These are phyloP conservation scores for Pyracantha coccinea DNA, from an alignment of 331 rosid species.

Conservation along the genomic window DNA sequence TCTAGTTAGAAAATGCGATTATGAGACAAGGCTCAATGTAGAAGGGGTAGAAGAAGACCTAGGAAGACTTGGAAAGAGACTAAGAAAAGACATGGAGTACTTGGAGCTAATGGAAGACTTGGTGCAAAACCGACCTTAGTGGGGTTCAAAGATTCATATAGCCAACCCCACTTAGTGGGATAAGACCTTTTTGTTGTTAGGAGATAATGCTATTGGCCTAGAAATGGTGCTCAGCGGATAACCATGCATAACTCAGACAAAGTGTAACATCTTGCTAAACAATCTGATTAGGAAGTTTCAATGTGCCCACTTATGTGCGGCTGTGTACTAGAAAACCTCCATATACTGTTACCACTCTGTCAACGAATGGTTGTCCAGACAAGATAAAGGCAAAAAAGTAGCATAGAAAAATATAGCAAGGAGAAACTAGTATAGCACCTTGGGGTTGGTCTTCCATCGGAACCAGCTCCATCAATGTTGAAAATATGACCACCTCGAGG, in stretches of 20 bases:
- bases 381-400: slow-evolving; percentile 2
- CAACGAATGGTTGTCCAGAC: not conserved
- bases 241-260: not conserved
- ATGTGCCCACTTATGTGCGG: not conserved
- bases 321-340: not conserved
- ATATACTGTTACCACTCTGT: not conserved
- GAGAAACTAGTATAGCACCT: slow-evolving; percentile 34
- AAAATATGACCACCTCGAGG: slow-evolving; percentile 92
- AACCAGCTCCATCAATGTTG: slow-evolving; percentile 98
- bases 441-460: slow-evolving; percentile 98
- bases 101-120: too few relatives aligned
- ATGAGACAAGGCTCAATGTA: too few relatives aligned
- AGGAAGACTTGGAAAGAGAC: too few relatives aligned
- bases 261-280: not conserved
- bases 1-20: too few relatives aligned
- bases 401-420: not conserved
- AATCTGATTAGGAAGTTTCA: not conserved
- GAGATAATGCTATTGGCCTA: too few relatives aligned
- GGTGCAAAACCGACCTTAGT: too few relatives aligned
- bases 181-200: too few relatives aligned
- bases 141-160: too few relatives aligned
- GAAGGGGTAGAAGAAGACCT: too few relatives aligned
- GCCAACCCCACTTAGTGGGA: too few relatives aligned
- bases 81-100: too few relatives aligned
- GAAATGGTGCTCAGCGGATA: not conserved